Base-by-base conservation (phyloP, 176 grass and related monocot species). In the Elymus sibiricus region DNA sequence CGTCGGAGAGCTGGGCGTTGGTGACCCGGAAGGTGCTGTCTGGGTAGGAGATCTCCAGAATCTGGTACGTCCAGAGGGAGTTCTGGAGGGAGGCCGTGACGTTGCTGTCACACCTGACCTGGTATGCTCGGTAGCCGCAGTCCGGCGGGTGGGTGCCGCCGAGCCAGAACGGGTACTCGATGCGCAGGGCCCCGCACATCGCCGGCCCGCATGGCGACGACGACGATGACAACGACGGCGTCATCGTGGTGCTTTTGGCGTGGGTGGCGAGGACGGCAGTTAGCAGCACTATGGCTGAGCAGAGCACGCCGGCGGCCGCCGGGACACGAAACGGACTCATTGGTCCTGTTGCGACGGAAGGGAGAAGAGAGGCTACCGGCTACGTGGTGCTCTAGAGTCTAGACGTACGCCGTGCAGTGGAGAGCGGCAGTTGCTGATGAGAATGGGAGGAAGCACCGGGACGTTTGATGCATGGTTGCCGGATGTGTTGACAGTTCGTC, bases 121-220 rank as follows among this genome's bases (percentile, higher is more conserved):
- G 2, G 46, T 86, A 86, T 1, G 56, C 38, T 1, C 15, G 74
- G 78, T 86, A 42, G 61, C 93, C 82, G 44, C 93, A 95, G 3
- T 78, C 35, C 0, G 22, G 27, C 1, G 6, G 82, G 19, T 90
- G 90, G 2, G 31, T 13, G 22, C 82, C 61, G 35, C 9, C 5
- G 24, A 89, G 79, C 93, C 93, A 92, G 61, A 95, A 90, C 5
- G 93, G 93, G 79, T 84, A 90, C 37, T 27, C 15, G 62, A 95
- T 68, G 68, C 4, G 49, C 1, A 83, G 80, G 26, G 0, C 2
- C 11, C 90, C 90, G 49, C 93, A 95, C 10, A 3, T 3, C 13
- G 69, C 72, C 26, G 76, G 46, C 13, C n/a, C 22, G 70, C 93
- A 92, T 0, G 9, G 16, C 17, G 51, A 7, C 17, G 19, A 1